Conservation (phyloP, 441 rosid species). For the Pelargonium citronellum region DNA sequence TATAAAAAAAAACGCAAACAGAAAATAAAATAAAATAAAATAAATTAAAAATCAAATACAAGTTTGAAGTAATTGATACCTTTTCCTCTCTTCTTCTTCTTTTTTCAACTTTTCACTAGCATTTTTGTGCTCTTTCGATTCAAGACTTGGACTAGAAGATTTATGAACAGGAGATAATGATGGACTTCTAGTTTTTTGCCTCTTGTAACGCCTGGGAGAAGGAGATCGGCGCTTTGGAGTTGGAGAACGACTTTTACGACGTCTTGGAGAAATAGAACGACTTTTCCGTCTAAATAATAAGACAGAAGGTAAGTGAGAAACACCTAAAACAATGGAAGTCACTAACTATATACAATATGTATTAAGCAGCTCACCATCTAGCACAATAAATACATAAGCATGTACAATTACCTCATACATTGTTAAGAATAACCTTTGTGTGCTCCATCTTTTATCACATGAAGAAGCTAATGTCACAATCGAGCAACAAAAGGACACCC, state of each 20-base stretch:
- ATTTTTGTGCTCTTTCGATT: constrained; percentile 55
- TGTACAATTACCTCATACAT: constrained; percentile 84
- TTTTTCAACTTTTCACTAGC: constrained; percentile 60
- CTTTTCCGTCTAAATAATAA: constrained; percentile 70
- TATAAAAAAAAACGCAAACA: no score
- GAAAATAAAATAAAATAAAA: no score
- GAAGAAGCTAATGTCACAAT: constrained; percentile 85
- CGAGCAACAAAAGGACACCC: constrained; percentile 75
- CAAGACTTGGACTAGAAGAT: constrained; percentile 64
- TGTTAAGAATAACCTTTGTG: constrained; percentile 61
- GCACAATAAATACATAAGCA: constrained; percentile 44
- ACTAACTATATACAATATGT: constrained; percentile 26
- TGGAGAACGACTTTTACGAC: constrained; percentile 63
- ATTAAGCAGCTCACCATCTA: constrained; percentile 38
- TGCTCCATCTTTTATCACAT: constrained; percentile 95
- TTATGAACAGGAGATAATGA: constrained; percentile 57
- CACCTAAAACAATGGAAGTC: constrained; percentile 21
- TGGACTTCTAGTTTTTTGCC: constrained; percentile 74
- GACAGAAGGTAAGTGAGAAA: constrained; percentile 39
- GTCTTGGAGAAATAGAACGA: constrained; percentile 70
- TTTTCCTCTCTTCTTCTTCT: constrained; percentile 37
- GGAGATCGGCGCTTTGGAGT: constrained; percentile 53
- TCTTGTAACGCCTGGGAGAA: constrained; percentile 62
- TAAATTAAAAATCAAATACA: no score
- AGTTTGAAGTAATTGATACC: no score